phyloP scores from a whole-genome alignment of 805 yeast genomes.

The Candida oleophila region DNA sequence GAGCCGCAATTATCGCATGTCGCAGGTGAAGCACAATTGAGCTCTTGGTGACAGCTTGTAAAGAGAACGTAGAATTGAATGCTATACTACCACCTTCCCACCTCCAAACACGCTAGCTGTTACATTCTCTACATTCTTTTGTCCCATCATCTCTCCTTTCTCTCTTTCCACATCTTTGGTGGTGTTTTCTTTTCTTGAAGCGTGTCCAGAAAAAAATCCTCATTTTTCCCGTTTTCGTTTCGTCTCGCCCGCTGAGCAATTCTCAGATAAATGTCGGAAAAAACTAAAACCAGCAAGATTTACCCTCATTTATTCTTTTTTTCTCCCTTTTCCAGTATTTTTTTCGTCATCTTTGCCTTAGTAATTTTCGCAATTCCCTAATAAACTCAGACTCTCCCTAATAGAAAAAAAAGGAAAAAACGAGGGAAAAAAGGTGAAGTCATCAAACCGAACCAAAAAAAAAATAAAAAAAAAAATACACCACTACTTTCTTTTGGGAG shows the following conservation, averaged over 20 bases:
- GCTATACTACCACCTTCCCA: too few species aligned
- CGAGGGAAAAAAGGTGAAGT: not conserved
- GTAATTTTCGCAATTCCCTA: not conserved
- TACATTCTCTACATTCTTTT: not conserved
- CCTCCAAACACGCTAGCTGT: too few species aligned
- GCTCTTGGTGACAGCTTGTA: too few species aligned
- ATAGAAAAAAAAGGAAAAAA: not conserved
- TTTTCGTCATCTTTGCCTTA: not conserved
- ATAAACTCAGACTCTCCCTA: not conserved
- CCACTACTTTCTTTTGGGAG: not conserved
- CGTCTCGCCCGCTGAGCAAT: not conserved
- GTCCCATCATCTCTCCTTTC: not conserved
- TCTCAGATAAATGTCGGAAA: not conserved
- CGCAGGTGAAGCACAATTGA: too few species aligned
- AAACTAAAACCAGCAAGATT: not conserved
- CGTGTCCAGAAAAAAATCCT: not conserved
- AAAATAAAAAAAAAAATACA: too few species aligned
- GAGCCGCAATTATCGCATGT: too few species aligned
- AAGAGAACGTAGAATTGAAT: too few species aligned
- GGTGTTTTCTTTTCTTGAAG: not conserved
- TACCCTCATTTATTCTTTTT: not conserved
- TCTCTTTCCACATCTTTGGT: not conserved
- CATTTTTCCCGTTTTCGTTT: not conserved
- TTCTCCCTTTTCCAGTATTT: not conserved
- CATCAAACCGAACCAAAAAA: not conserved